phyloP scores from a whole-genome alignment of 2,329 filamentous ascomycete genomes.

The Sordariomycetes sp. region DNA sequence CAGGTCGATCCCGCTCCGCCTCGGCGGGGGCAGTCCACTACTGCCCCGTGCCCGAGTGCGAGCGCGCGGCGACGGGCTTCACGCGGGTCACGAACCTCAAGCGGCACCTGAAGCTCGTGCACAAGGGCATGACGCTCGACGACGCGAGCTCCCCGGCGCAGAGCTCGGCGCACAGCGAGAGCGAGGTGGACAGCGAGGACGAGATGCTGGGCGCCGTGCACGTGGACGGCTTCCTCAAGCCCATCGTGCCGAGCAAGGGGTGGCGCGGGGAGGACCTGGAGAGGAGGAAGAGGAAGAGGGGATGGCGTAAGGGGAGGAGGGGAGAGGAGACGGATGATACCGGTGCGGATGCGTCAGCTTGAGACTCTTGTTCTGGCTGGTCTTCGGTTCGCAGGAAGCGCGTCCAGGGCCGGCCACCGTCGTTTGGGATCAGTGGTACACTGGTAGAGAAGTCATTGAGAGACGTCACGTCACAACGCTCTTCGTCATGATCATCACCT shows the following conservation, averaged over 20 bases:
- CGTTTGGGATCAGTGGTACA: too few relatives aligned
- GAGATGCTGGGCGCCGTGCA: conserved; percentile 56
- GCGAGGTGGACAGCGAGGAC: conserved; percentile 30
- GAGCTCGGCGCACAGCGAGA: not conserved
- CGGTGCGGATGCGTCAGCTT: not conserved
- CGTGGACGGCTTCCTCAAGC: conserved; percentile 56
- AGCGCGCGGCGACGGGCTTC: conserved; percentile 26
- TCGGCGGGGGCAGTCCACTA: conserved; percentile 22
- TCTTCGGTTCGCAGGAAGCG: too few relatives aligned
- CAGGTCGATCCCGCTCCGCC: conserved; percentile 13
- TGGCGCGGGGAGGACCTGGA: conserved; percentile 32
- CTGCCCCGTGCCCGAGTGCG: conserved; percentile 27
- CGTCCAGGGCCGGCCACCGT: too few relatives aligned
- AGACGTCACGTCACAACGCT: too few relatives aligned
- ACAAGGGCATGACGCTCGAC: conserved; percentile 20
- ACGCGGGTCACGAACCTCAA: conserved; percentile 22
- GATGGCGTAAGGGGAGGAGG: conserved; percentile 10
- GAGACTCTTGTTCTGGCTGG: too few relatives aligned
- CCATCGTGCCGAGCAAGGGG: conserved; percentile 35
- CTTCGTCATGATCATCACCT: too few relatives aligned
- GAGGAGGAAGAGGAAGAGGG: conserved; percentile 18
- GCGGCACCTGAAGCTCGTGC: conserved; percentile 27
- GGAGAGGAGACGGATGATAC: not conserved
- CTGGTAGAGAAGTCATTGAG: too few relatives aligned
- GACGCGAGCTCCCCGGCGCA: not conserved